Evolutionary conservation across 768 basidiomycete genomes (phyloP).

Genomic region (Tephrocybe sp.): DNA sequence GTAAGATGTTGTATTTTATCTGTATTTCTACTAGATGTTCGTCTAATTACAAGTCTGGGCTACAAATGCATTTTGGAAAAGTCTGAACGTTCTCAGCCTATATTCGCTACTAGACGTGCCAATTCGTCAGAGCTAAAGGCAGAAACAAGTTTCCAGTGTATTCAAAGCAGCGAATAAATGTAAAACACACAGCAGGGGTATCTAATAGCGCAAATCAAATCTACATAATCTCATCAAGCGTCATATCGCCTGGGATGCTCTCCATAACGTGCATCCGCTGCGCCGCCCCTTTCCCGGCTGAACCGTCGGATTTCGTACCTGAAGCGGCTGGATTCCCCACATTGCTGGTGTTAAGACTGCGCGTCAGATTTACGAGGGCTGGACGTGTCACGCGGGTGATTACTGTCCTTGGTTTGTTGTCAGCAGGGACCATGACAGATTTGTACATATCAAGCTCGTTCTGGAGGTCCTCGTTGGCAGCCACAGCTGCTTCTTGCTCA

Average conservation of each 20-base stretch:
- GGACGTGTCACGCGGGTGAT: constrained; percentile 51
- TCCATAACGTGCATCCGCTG: constrained; percentile 25
- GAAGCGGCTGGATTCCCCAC: not conserved
- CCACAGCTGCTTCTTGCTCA: constrained; percentile 47
- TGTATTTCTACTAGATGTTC: constrained; percentile 17
- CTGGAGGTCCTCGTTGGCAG: constrained; percentile 45
- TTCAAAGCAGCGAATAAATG: too few species aligned
- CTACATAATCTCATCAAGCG: constrained; percentile 41
- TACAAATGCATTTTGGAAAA: too few species aligned
- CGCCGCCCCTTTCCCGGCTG: constrained; percentile 5
- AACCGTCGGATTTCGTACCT: not conserved
- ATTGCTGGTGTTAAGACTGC: constrained; percentile 31
- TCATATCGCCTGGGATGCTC: constrained; percentile 47
- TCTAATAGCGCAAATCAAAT: not conserved
- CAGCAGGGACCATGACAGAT: constrained; percentile 49
- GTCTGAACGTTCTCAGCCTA: too few species aligned
- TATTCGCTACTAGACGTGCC: too few species aligned
- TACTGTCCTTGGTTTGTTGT: constrained; percentile 53
- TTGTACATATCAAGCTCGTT: constrained; percentile 63
- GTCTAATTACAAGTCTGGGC: too few species aligned
- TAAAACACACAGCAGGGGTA: constrained; percentile 4
- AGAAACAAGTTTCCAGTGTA: not conserved
- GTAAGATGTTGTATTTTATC: constrained; percentile 7
- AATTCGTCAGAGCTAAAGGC: too few species aligned
- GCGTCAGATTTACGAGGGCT: constrained; percentile 45